phyloP scores from a whole-genome alignment of 371 early-diverging fungal species.

The Mucor piriformis region DNA sequence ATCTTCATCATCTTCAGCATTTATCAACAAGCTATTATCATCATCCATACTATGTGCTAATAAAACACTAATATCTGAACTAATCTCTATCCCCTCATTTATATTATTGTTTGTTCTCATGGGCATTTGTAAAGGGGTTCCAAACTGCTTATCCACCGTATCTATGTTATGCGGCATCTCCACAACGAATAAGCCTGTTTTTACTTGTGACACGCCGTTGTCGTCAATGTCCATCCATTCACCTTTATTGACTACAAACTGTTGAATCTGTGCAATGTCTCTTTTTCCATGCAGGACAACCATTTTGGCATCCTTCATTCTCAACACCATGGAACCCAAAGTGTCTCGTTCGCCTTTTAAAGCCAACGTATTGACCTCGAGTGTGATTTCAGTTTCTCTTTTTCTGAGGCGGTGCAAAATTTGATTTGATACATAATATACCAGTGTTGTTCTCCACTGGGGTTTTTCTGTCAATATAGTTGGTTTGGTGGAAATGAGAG shows the following conservation, averaged over 20 bases:
- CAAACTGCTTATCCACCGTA: slow-evolving; percentile 18
- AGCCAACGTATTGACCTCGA: slow-evolving; percentile 30
- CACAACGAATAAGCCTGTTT: slow-evolving; percentile 38
- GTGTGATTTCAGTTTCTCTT: slow-evolving; percentile 24
- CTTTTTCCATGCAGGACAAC: slow-evolving; percentile 33
- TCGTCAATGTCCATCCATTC: slow-evolving; percentile 29
- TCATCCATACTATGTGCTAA: slow-evolving; percentile 4
- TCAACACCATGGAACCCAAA: slow-evolving; percentile 29
- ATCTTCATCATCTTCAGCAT: slow-evolving; percentile 8
- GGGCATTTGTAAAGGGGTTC: slow-evolving; percentile 30
- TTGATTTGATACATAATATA: slow-evolving; percentile 43
- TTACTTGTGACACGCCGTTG: slow-evolving; percentile 19
- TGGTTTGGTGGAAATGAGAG: slow-evolving; percentile 40
- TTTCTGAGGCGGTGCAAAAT: slow-evolving; percentile 31
- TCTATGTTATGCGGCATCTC: slow-evolving; percentile 29
- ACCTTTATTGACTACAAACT: slow-evolving; percentile 48
- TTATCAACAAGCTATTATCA: slow-evolving; percentile 2
- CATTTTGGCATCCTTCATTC: slow-evolving; percentile 35
- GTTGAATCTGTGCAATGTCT: slow-evolving; percentile 31
- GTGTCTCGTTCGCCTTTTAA: slow-evolving; percentile 10
- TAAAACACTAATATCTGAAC: slow-evolving; percentile 25
- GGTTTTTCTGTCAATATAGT: slow-evolving; percentile 23
- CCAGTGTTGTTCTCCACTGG: slow-evolving; percentile 42
- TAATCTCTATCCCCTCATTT: slow-evolving; percentile 24
- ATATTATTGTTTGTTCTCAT: slow-evolving; percentile 3